phyloP scores from a whole-genome alignment of 148 eudicot species.

The Chenopodium berlandieri region DNA sequence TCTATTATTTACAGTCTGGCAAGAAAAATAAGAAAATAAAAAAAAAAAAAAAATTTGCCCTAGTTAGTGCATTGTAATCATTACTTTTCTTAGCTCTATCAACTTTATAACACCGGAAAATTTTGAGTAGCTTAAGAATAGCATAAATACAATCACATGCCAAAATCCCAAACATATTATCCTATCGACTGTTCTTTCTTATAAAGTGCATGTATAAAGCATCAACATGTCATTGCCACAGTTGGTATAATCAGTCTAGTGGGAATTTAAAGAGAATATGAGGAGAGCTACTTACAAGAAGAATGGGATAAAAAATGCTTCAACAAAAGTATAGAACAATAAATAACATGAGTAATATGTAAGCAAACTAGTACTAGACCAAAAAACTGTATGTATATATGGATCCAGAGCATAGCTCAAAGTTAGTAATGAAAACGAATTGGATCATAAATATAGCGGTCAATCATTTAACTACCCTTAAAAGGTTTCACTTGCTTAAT shows the following conservation, averaged over 20 bases:
- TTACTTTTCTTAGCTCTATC: not conserved
- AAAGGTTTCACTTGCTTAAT: not conserved
- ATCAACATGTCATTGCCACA: not conserved
- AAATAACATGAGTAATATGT: not conserved
- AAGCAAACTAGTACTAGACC: not conserved
- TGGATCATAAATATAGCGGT: not conserved
- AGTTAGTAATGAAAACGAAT: not conserved
- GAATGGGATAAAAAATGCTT: not conserved
- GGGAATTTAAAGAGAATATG: not conserved
- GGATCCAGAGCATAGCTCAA: not conserved
- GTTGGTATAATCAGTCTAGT: not conserved
- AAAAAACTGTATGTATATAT: too few species aligned
- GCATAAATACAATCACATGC: not conserved
- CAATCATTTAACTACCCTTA: not conserved
- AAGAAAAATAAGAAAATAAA: not conserved
- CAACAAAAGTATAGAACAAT: not conserved
- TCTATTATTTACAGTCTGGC: not conserved
- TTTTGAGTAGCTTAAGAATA: not conserved
- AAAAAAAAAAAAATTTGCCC: not conserved
- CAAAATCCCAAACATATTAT: not conserved
- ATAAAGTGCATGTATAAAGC: not conserved
- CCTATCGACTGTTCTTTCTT: constrained; percentile 6
- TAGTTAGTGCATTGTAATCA: not conserved
- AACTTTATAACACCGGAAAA: not conserved
- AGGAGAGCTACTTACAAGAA: not conserved